A percentile compares a stretch with the other conserved stretches of the same genome.
Evolutionary conservation across 2,329 filamentous ascomycete genomes (phyloP).

Genomic region (Fusarium sp.): DNA sequence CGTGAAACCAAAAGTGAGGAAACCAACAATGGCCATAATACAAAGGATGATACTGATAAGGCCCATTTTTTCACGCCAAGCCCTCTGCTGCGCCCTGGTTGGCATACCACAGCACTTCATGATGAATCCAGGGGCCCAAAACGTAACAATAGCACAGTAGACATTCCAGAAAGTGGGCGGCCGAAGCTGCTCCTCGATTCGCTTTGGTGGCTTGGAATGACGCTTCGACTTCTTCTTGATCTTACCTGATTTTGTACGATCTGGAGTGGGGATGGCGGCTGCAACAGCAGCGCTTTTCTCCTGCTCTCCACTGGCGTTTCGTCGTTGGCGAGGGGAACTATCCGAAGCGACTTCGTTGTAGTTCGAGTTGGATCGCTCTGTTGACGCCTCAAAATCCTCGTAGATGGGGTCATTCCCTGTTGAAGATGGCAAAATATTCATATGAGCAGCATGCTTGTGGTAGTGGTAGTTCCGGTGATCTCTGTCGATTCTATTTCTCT

Average conservation of each 20-base stretch:
- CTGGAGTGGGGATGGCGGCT: conserved; percentile 52
- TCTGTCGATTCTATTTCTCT: conserved; percentile 85
- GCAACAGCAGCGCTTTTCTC: conserved; percentile 51
- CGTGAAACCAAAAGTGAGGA: conserved; percentile 96
- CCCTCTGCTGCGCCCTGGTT: conserved; percentile 86
- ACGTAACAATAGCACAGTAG: conserved; percentile 93
- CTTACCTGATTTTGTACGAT: conserved; percentile 68
- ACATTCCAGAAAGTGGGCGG: conserved; percentile 94
- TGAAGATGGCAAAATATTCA: conserved; percentile 89
- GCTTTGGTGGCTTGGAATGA: conserved; percentile 63
- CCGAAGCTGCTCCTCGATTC: conserved; percentile 73
- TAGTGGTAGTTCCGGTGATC: conserved; percentile 97
- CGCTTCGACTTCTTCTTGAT: conserved; percentile 69
- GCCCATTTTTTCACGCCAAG: conserved; percentile 98
- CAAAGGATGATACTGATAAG: conserved; percentile 91
- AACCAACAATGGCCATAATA: conserved; percentile 91
- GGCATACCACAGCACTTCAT: conserved; percentile 88
- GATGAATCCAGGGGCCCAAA: conserved; percentile 91
- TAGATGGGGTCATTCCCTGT: conserved; percentile 91
- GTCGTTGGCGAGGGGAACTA: conserved; percentile 57
- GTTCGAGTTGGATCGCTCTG: conserved; percentile 63
- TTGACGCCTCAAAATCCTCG: conserved; percentile 80
- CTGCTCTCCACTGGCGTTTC: conserved; percentile 51
- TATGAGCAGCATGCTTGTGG: conserved; percentile 91
- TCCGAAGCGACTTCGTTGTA: conserved; percentile 63